A percentile compares a stretch with the other conserved stretches of the same genome.
Evolutionary conservation across 2,329 filamentous ascomycete genomes (phyloP).

Genomic region (Penicillium sp.): DNA sequence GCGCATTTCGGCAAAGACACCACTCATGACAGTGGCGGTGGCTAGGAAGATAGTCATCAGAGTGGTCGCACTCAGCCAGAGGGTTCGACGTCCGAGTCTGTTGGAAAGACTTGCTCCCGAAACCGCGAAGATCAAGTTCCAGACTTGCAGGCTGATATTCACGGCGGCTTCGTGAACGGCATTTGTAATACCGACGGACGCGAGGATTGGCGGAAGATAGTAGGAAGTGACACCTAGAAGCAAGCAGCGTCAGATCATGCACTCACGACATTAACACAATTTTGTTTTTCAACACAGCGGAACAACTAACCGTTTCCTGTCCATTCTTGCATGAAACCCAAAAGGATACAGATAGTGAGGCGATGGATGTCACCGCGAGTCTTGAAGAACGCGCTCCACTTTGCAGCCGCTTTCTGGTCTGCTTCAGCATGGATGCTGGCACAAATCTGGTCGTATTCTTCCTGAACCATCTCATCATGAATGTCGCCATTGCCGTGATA

Average conservation of each 20-base stretch:
- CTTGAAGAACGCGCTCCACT: conserved; percentile 16
- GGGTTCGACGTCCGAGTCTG: conserved; percentile 9
- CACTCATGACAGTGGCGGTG: conserved; percentile 12
- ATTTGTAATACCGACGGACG: conserved; percentile 27
- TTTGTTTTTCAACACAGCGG: conserved; percentile 10
- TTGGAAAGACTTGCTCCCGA: conserved; percentile 12
- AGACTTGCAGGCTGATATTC: conserved; percentile 21
- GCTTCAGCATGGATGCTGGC: conserved; percentile 16
- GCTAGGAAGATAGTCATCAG: conserved; percentile 15
- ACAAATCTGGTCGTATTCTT: conserved; percentile 23
- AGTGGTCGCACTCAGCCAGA: conserved; percentile 11
- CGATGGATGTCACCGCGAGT: conserved; percentile 17
- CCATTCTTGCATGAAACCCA: conserved; percentile 25
- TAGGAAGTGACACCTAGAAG: conserved; percentile 26
- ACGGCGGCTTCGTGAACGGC: conserved; percentile 21
- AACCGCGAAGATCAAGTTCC: conserved; percentile 19
- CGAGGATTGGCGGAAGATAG: conserved; percentile 35
- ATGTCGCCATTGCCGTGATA: conserved; percentile 51
- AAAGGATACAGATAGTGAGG: conserved; percentile 15
- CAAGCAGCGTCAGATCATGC: conserved; percentile 8
- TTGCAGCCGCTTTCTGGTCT: conserved; percentile 9
- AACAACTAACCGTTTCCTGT: conserved; percentile 22
- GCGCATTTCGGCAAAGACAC: conserved; percentile 14
- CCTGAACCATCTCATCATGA: conserved; percentile 19
- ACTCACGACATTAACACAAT: conserved; percentile 9